Conservation (phyloP, 148 eudicot species). For the Heliosperma pusillum region DNA sequence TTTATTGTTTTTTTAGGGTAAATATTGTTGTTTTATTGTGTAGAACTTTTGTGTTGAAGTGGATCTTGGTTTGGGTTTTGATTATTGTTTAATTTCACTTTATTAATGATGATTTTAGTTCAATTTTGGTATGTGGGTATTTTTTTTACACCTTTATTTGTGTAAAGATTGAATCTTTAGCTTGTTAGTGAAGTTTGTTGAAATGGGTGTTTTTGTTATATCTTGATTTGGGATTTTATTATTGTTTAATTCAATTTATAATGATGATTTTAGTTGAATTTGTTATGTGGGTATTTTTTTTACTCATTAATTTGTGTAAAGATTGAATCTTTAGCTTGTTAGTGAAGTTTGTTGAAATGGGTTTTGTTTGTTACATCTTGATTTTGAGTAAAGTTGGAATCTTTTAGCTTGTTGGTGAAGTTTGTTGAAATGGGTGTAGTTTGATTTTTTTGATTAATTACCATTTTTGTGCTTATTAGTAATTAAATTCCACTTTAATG, state of each 20-base stretch:
- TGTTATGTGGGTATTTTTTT: no score
- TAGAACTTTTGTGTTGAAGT: background rate
- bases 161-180: slow-evolving; percentile 4
- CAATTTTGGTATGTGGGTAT: background rate
- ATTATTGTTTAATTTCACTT: background rate
- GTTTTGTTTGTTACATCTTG: no score
- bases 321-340: background rate
- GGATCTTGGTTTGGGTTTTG: background rate
- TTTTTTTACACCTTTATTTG: background rate
- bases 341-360: background rate
- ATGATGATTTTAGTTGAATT: no score
- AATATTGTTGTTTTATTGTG: background rate
- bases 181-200: background rate
- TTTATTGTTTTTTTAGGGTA: background rate
- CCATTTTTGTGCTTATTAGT: no score
- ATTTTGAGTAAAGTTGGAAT: background rate
- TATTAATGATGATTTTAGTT: background rate
- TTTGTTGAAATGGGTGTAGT: slow-evolving; percentile 17
- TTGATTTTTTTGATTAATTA: slow-evolving; percentile 7
- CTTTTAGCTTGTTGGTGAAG: background rate
- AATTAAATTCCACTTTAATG: background rate
- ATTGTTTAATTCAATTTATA: no score
- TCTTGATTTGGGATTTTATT: no score
- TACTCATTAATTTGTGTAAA: slow-evolving; percentile 11
- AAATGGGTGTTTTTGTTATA: no score